Evolutionary conservation across 495 filamentous ascomycete species (phyloP).

Genomic region (Evernia prunastri): DNA sequence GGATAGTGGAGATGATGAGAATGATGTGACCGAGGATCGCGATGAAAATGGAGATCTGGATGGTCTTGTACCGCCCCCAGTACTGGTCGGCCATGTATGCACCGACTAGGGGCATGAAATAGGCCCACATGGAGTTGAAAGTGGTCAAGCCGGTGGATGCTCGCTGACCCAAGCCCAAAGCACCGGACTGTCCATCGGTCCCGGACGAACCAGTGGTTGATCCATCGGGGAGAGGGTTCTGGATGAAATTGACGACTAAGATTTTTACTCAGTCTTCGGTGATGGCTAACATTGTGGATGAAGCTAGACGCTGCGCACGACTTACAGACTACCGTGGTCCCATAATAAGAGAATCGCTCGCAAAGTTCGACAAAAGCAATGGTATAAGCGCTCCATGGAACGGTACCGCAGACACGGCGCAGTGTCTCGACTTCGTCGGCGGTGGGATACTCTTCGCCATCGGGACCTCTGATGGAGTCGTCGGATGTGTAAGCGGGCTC

Average conservation of each 20-base stretch:
- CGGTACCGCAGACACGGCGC: conserved; percentile 39
- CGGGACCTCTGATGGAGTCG: not conserved
- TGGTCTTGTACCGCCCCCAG: conserved; percentile 61
- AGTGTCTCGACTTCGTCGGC: conserved; percentile 45
- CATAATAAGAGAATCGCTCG: conserved; percentile 64
- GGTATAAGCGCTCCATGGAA: conserved; percentile 51
- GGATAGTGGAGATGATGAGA: conserved; percentile 44
- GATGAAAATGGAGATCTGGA: conserved; percentile 48
- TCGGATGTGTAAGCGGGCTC: not conserved
- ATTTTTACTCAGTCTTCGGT: not conserved
- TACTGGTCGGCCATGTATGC: conserved; percentile 68
- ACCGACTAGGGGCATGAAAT: conserved; percentile 61
- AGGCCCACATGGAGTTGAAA: conserved; percentile 56
- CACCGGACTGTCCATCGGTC: conserved; percentile 32
- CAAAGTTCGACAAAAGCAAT: conserved; percentile 57
- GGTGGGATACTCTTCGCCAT: conserved; percentile 28
- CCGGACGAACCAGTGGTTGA: conserved; percentile 44
- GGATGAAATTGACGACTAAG: conserved; percentile 38
- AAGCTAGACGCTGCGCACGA: not conserved
- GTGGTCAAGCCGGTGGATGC: conserved; percentile 13
- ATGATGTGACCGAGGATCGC: conserved; percentile 45
- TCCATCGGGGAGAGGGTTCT: conserved; percentile 46
- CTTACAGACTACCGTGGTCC: conserved; percentile 22
- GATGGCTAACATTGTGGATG: no score
- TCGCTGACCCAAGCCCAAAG: conserved; percentile 43